Percentiles rank a stretch among this genome's conserved stretches.
Evolutionary conservation across 306 rosid genomes (phyloP).

Genomic region (Oxytropis ochrocephala): DNA sequence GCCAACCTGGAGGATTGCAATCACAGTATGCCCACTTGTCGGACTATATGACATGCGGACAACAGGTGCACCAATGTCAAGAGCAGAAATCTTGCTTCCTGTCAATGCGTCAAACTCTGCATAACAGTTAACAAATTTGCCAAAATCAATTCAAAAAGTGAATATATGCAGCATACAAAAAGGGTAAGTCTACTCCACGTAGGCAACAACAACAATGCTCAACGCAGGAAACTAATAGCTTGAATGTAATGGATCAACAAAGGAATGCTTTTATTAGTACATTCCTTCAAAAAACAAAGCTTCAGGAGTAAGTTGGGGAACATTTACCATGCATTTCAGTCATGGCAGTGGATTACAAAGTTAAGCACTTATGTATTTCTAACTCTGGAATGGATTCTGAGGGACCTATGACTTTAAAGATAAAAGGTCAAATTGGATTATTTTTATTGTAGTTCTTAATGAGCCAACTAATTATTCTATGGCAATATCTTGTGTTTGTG

Average conservation of each 20-base stretch:
- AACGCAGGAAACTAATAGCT: not conserved
- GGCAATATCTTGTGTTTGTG: not conserved
- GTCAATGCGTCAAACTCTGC: slow-evolving; percentile 92
- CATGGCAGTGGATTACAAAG: not conserved
- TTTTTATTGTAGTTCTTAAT: not conserved
- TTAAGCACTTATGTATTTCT: not conserved
- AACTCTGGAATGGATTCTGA: not conserved
- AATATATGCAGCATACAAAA: not conserved
- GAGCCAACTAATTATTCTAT: not conserved
- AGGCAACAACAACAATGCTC: slow-evolving; percentile 2
- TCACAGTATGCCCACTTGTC: slow-evolving; percentile 79
- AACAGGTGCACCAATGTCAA: slow-evolving; percentile 85
- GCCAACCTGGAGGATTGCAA: slow-evolving; percentile 81
- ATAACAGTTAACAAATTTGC: slow-evolving; percentile 4
- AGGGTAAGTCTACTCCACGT: not conserved
- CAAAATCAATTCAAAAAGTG: not conserved
- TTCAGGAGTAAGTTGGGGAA: not conserved
- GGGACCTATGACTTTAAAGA: not conserved
- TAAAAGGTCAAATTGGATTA: not conserved
- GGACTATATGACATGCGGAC: slow-evolving; percentile 94
- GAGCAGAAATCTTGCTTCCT: slow-evolving; percentile 84
- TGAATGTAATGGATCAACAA: not conserved
- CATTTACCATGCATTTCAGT: not conserved
- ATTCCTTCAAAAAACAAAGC: not conserved
- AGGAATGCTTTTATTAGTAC: not conserved